Conservation (phyloP, 2,329 filamentous ascomycete genomes). For the Alternaria tenuissima region DNA sequence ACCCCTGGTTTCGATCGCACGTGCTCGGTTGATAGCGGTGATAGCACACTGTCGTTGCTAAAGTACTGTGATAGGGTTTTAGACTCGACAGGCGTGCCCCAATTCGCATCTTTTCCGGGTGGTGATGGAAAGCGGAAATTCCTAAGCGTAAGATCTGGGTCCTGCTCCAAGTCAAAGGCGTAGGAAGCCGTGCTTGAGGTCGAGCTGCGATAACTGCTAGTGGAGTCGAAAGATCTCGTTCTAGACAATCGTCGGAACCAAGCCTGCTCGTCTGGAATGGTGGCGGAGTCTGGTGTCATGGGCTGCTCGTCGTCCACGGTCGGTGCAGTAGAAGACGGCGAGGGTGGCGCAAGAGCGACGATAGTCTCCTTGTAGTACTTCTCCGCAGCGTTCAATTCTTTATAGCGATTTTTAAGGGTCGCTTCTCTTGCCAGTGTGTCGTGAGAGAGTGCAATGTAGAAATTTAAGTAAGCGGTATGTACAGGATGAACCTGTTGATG, state of each 20-base stretch:
- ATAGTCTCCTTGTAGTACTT: constrained; percentile 47
- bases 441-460: constrained; percentile 50
- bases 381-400: constrained; percentile 46
- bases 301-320: constrained; percentile 27
- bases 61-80: not conserved
- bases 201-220: constrained; percentile 17
- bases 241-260: constrained; percentile 26
- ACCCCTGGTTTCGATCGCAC: not conserved
- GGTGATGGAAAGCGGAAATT: constrained; percentile 10
- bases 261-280: constrained; percentile 21
- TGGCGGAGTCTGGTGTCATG: constrained; percentile 28
- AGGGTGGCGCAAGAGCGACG: constrained; percentile 23
- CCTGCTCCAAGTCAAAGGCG: constrained; percentile 18
- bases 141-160: constrained; percentile 13
- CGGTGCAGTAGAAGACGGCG: constrained; percentile 13
- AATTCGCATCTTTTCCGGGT: not conserved
- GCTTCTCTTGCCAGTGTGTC: constrained; percentile 49
- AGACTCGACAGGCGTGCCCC: not conserved
- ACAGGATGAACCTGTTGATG: constrained; percentile 44
- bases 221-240: constrained; percentile 32
- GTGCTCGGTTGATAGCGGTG: not conserved
- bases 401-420: constrained; percentile 39
- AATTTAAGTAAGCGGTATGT: constrained; percentile 46
- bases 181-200: constrained; percentile 37
- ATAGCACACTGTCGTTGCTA: constrained; percentile 4